phyloP scores from a whole-genome alignment of 805 yeast genomes.

The Metschnikowia orientalis region DNA sequence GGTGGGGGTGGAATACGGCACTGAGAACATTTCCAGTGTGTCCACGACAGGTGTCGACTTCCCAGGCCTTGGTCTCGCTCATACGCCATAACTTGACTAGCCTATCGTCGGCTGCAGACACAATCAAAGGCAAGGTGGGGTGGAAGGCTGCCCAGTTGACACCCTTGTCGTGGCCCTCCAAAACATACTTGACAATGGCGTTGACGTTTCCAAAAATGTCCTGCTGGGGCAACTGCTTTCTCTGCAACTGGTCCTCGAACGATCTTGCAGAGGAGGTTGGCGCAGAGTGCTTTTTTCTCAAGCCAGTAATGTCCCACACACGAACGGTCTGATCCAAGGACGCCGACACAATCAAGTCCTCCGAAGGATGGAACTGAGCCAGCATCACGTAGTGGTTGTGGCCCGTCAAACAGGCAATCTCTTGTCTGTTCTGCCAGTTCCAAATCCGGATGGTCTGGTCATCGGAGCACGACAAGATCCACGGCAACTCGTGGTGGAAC shows the following conservation, averaged over 20 bases:
- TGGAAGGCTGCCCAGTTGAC: slow-evolving; percentile 99
- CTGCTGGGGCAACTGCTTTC: slow-evolving; percentile 73
- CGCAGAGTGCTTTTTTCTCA: slow-evolving; percentile 93
- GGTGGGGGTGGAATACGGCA: slow-evolving; percentile 88
- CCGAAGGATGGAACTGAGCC: slow-evolving; percentile 95
- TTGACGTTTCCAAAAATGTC: slow-evolving; percentile 93
- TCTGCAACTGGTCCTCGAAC: slow-evolving; percentile 57
- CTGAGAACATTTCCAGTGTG: slow-evolving; percentile 91
- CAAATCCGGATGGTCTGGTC: slow-evolving; percentile 98
- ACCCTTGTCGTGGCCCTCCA: slow-evolving; percentile 98
- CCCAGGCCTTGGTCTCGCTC: slow-evolving; percentile 98
- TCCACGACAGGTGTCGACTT: slow-evolving; percentile 96
- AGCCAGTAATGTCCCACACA: slow-evolving; percentile 96
- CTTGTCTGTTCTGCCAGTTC: slow-evolving; percentile 99
- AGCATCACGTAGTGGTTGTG: slow-evolving; percentile 98
- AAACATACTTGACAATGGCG: slow-evolving; percentile 89
- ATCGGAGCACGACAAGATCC: slow-evolving; percentile 94
- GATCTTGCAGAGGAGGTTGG: slow-evolving; percentile 45
- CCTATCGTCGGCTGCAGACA: slow-evolving; percentile 94
- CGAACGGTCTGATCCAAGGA: slow-evolving; percentile 98
- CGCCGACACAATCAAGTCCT: slow-evolving; percentile 91
- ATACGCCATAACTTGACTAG: slow-evolving; percentile 95
- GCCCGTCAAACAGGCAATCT: slow-evolving; percentile 94
- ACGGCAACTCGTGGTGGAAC: slow-evolving; percentile 94
- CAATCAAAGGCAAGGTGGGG: slow-evolving; percentile 91